Conservation (phyloP, 2,329 filamentous ascomycete genomes). For the Cryphonectria radicalis region DNA sequence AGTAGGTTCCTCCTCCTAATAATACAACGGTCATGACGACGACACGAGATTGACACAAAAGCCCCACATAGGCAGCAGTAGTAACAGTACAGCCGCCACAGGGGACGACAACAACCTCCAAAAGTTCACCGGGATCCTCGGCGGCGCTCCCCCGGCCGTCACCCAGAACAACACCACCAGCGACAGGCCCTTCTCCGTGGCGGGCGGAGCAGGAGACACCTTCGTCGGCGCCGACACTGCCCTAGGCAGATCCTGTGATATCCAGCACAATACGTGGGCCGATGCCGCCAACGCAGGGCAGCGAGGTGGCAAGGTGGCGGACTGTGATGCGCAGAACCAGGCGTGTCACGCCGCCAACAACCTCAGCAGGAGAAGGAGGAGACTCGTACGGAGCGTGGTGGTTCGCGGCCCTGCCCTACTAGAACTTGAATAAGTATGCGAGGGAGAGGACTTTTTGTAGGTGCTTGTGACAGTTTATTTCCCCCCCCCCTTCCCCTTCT, state of each 20-base stretch:
- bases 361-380: constrained; percentile 7
- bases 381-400: neutral
- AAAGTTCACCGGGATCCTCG: constrained; percentile 46
- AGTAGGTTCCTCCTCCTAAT: constrained; percentile 14
- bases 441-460: no score
- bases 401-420: no score
- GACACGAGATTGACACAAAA: neutral
- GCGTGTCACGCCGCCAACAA: constrained; percentile 34
- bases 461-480: no score
- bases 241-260: constrained; percentile 48
- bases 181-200: constrained; percentile 41
- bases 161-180: constrained; percentile 40
- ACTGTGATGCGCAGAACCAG: constrained; percentile 45
- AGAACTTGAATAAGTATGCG: no score
- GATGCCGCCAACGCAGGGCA: constrained; percentile 44
- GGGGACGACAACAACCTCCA: constrained; percentile 41
- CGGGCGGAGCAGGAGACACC: constrained; percentile 36
- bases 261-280: constrained; percentile 51
- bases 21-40: constrained; percentile 14
- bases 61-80: neutral
- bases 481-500: no score
- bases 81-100: constrained; percentile 18
- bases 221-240: constrained; percentile 48
- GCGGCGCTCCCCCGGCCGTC: constrained; percentile 44
- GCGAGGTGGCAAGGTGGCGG: constrained; percentile 37